A percentile compares a stretch with the other conserved stretches of the same genome.
phyloP scores from a whole-genome alignment of 441 rosid species.

The Syzygium malaccense region DNA sequence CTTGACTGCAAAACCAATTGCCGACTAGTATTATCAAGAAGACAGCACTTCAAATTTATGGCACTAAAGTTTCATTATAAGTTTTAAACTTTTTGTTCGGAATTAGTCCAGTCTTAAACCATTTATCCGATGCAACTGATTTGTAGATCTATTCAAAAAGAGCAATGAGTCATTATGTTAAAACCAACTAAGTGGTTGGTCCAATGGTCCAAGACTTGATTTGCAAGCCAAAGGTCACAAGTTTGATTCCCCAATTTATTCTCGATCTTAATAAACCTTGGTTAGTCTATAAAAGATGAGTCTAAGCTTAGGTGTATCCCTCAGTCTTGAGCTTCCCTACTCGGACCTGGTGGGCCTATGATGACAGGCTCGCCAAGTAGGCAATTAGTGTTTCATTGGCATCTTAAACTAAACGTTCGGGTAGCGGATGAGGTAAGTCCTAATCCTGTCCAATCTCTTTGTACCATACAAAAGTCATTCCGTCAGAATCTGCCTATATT shows the following conservation, averaged over 20 bases:
- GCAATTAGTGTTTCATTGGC: neutral
- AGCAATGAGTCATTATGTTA: neutral
- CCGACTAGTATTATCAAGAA: neutral
- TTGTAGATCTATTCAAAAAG: neutral
- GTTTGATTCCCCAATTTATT: fast-evolving
- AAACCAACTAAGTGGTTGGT: neutral
- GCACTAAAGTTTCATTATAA: neutral
- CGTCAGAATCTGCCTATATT: neutral
- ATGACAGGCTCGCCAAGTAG: neutral
- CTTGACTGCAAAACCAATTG: neutral
- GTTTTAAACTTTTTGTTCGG: neutral
- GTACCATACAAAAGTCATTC: neutral
- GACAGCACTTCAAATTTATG: neutral
- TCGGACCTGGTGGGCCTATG: no score
- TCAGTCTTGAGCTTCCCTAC: neutral
- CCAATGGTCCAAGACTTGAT: neutral
- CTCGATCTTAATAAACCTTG: neutral
- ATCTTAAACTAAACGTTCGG: neutral
- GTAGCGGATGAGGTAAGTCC: neutral
- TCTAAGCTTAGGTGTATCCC: neutral
- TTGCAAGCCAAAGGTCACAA: neutral
- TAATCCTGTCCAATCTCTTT: neutral
- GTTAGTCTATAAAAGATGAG: neutral
- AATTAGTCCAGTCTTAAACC: neutral
- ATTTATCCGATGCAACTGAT: neutral